phyloP scores from a whole-genome alignment of 2,329 filamentous ascomycete genomes.

The Fusarium miscanthi region DNA sequence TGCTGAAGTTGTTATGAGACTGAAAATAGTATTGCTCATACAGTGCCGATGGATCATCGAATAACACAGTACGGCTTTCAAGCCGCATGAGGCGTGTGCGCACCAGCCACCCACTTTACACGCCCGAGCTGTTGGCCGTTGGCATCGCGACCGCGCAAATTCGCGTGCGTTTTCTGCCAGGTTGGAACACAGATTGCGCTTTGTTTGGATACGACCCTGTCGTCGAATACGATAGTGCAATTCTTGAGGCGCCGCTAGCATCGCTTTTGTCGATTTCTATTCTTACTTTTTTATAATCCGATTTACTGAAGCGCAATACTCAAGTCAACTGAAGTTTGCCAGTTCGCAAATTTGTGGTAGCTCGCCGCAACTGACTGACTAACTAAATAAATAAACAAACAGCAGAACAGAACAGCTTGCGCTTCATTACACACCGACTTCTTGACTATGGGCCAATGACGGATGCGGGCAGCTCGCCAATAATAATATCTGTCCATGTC shows the following conservation, averaged over 20 bases:
- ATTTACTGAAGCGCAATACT: not conserved
- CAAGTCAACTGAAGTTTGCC: not conserved
- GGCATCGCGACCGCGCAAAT: slow-evolving; percentile 40
- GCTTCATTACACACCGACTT: slow-evolving; percentile 14
- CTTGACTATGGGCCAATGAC: slow-evolving; percentile 52
- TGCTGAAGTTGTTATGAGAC: not conserved
- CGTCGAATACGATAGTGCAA: slow-evolving; percentile 15
- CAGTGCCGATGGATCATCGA: not conserved
- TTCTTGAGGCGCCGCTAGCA: not conserved
- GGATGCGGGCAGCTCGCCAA: slow-evolving; percentile 44
- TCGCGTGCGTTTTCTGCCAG: slow-evolving; percentile 36
- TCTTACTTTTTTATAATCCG: not conserved
- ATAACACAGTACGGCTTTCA: not conserved
- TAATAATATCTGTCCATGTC: slow-evolving; percentile 41
- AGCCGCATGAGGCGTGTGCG: slow-evolving; percentile 17
- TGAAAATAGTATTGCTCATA: slow-evolving; percentile 17
- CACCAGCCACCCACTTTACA: slow-evolving; percentile 47
- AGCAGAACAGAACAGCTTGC: slow-evolving; percentile 11
- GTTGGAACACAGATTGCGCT: slow-evolving; percentile 19
- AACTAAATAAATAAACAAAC: not conserved
- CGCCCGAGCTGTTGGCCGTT: slow-evolving; percentile 21
- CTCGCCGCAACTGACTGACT: slow-evolving; percentile 7
- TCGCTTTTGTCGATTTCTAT: not conserved
- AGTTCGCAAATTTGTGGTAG: not conserved
- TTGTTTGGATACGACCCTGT: slow-evolving; percentile 31